A percentile compares a stretch with the other conserved stretches of the same genome.
Conservation (phyloP, 768 basidiomycete genomes). For the Ramaria sp. region DNA sequence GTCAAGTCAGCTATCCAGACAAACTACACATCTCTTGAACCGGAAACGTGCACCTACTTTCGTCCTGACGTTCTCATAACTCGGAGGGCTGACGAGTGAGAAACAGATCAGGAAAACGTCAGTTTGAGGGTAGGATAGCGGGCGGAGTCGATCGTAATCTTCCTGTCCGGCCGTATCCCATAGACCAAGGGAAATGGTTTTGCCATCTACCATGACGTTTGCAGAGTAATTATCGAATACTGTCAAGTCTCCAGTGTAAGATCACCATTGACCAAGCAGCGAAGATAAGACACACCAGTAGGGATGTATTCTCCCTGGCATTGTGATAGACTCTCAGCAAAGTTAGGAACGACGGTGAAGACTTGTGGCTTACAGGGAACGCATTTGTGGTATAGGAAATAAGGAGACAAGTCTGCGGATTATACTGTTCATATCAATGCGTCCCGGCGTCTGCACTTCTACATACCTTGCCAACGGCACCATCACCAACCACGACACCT, state of each 20-base stretch:
- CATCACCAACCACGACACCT: slow-evolving; percentile 98
- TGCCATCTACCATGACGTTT: slow-evolving; percentile 98
- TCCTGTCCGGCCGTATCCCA: slow-evolving; percentile 99
- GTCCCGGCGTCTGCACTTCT: neutral
- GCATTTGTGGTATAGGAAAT: slow-evolving; percentile 99
- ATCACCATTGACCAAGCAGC: slow-evolving; percentile 5
- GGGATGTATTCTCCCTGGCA: slow-evolving; percentile 90
- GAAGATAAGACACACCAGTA: slow-evolving; percentile 47
- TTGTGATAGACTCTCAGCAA: slow-evolving; percentile 14
- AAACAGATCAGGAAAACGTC: slow-evolving; percentile 99
- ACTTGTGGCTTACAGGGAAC: slow-evolving; percentile 59
- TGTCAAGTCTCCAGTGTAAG: slow-evolving; percentile 18
- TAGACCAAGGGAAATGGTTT: slow-evolving; percentile 93
- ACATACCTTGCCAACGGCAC: slow-evolving; percentile 92
- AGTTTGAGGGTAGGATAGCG: slow-evolving; percentile 97
- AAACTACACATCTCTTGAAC: neutral
- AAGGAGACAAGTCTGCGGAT: slow-evolving; percentile 81
- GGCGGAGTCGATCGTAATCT: slow-evolving; percentile 96
- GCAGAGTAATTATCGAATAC: slow-evolving; percentile 99
- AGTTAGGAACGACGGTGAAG: slow-evolving; percentile 6
- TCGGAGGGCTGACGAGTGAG: slow-evolving; percentile 94
- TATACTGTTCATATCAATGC: no score
- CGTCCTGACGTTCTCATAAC: slow-evolving; percentile 97
- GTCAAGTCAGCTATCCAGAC: neutral
- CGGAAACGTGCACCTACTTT: slow-evolving; percentile 46